Evolutionary conservation across 2,329 filamentous ascomycete genomes (phyloP).

Genomic region (Alternaria dauci): DNA sequence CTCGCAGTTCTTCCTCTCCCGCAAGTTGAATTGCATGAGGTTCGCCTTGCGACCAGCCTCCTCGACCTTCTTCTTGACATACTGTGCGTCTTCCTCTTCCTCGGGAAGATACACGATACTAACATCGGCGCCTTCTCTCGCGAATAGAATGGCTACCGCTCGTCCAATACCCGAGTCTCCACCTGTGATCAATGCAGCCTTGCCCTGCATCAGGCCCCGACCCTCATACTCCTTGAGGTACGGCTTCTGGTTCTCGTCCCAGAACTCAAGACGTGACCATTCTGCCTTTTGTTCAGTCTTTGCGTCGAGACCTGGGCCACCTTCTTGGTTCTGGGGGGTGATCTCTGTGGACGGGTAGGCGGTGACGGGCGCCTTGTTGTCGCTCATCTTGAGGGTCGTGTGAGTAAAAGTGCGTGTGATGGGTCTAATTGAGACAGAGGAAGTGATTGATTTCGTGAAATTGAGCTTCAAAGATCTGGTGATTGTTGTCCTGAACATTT

Average conservation of each 20-base stretch:
- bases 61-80: conserved; percentile 74
- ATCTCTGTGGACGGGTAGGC: conserved; percentile 31
- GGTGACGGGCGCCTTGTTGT: conserved; percentile 25
- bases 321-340: conserved; percentile 25
- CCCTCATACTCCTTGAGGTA: conserved; percentile 35
- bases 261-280: conserved; percentile 32
- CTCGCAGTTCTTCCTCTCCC: conserved; percentile 70
- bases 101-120: conserved; percentile 76
- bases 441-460: neutral
- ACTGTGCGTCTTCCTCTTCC: conserved; percentile 76
- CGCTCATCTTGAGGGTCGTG: conserved; percentile 20
- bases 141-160: conserved; percentile 76
- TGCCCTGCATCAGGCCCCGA: conserved; percentile 36
- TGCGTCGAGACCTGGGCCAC: conserved; percentile 28
- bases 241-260: conserved; percentile 31
- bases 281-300: conserved; percentile 27
- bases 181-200: conserved; percentile 71
- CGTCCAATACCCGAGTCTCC: conserved; percentile 81
- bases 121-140: conserved; percentile 77
- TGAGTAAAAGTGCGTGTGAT: neutral
- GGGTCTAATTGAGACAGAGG: neutral
- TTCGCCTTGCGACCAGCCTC: conserved; percentile 65
- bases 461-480: neutral
- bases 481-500: conserved; percentile 1
- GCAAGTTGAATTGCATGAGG: conserved; percentile 62